phyloP scores from a whole-genome alignment of 208 protist species.

The Wallacemonas sp. region DNA sequence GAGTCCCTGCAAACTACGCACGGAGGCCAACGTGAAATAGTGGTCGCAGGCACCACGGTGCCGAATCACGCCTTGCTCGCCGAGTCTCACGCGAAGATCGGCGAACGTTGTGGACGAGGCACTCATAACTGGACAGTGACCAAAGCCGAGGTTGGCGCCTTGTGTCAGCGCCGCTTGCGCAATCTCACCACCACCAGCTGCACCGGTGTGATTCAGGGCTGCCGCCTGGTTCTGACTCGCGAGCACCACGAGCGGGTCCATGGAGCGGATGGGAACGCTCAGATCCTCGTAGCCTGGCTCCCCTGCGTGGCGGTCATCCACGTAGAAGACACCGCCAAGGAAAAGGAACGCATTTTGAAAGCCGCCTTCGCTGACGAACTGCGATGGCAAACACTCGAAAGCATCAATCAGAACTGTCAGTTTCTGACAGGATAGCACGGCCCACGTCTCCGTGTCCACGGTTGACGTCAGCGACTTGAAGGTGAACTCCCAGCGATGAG shows the following conservation, averaged over 20 bases:
- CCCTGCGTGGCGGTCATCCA: slow-evolving; percentile 72
- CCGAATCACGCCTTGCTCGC: slow-evolving; percentile 63
- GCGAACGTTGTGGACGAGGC: slow-evolving; percentile 63
- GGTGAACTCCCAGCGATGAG: slow-evolving; percentile 76
- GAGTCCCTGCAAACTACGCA: slow-evolving; percentile 38
- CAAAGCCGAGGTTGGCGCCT: slow-evolving; percentile 41
- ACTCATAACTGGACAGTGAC: slow-evolving; percentile 60
- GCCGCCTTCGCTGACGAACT: slow-evolving; percentile 12
- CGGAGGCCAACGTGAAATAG: slow-evolving; percentile 65
- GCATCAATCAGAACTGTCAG: slow-evolving; percentile 74
- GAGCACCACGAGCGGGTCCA: slow-evolving; percentile 26
- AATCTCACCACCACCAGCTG: neutral
- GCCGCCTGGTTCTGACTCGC: too few species aligned
- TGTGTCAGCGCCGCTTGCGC: neutral
- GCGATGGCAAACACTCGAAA: slow-evolving; percentile 48
- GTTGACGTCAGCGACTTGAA: slow-evolving; percentile 33
- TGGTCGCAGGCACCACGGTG: slow-evolving; percentile 77
- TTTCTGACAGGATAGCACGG: slow-evolving; percentile 73
- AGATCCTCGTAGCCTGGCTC: slow-evolving; percentile 58
- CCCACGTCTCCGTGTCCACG: slow-evolving; percentile 59
- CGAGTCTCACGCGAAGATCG: slow-evolving; percentile 63
- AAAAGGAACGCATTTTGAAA: slow-evolving; percentile 76
- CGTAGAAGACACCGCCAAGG: slow-evolving; percentile 79
- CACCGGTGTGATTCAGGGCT: too few species aligned
- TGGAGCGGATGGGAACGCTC: slow-evolving; percentile 44